Percentiles rank a stretch among this genome's conserved stretches.
Evolutionary conservation across 306 rosid species (phyloP).

Genomic region (Cicer yamashitae): DNA sequence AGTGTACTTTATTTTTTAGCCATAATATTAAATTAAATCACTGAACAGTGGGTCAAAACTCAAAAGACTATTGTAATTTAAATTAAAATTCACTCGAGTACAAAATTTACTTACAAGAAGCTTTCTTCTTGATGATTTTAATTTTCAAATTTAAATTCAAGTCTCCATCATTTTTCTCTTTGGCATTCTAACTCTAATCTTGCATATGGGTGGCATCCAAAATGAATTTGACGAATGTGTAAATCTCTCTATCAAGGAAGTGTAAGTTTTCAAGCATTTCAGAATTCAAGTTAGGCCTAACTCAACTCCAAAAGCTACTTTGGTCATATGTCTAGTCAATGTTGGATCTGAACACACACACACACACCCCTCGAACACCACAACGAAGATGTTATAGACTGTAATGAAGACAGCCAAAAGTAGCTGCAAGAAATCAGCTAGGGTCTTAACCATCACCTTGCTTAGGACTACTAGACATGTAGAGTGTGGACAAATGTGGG

Average conservation of each 20-base stretch:
- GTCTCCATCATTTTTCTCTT: constrained; percentile 22
- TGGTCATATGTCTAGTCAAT: constrained; percentile 1
- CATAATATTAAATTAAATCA: not conserved
- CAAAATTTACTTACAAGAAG: not conserved
- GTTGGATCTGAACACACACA: not conserved
- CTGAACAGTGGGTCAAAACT: not conserved
- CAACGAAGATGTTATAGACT: not conserved
- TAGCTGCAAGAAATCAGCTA: not conserved
- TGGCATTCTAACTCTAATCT: constrained; percentile 1
- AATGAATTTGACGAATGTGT: constrained; percentile 1
- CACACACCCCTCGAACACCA: not conserved
- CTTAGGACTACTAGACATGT: not conserved
- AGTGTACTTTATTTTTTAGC: not conserved
- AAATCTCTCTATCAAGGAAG: not conserved
- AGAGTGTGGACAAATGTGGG: not conserved
- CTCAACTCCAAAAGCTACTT: not conserved
- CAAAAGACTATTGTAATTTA: not conserved
- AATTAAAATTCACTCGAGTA: not conserved
- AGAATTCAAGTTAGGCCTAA: not conserved
- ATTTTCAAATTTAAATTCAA: constrained; percentile 16
- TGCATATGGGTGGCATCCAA: constrained; percentile 25
- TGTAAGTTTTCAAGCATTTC: constrained; percentile 10
- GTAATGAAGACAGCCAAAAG: not conserved
- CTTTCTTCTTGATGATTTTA: not conserved
- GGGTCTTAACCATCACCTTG: not conserved